Conservation (phyloP, 2,329 filamentous ascomycete species). For the Colletotrichum higginsianum region DNA sequence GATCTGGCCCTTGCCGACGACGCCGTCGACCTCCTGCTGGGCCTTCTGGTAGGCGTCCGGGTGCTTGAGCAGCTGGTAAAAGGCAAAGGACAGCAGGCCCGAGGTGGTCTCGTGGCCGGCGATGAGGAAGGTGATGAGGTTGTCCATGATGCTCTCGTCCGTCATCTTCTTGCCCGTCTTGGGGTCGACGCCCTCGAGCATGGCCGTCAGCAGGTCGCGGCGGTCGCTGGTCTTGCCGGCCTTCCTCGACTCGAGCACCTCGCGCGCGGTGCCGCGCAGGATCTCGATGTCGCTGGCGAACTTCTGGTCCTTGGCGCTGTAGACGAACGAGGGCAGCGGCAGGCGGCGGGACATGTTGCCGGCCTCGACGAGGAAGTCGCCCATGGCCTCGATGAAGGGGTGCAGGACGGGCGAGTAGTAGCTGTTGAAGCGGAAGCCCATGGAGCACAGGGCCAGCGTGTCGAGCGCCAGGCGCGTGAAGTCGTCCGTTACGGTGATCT, state of each 20-base stretch:
- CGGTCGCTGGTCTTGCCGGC: conserved; percentile 50
- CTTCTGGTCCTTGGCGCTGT: conserved; percentile 59
- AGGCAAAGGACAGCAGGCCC: conserved; percentile 75
- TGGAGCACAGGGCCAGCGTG: conserved; percentile 72
- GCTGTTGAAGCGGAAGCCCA: conserved; percentile 73
- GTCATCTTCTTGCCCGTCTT: conserved; percentile 74
- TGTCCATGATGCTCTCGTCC: conserved; percentile 73
- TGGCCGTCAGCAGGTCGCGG: conserved; percentile 77
- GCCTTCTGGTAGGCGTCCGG: conserved; percentile 73
- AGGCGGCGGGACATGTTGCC: conserved; percentile 65
- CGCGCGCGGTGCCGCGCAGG: conserved; percentile 65
- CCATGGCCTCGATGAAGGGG: conserved; percentile 69
- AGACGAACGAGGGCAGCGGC: conserved; percentile 62
- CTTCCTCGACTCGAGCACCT: conserved; percentile 72
- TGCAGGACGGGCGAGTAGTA: conserved; percentile 65
- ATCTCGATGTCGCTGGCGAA: conserved; percentile 66
- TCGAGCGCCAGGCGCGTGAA: conserved; percentile 76
- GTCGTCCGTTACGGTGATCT: conserved; percentile 69
- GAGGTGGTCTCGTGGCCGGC: conserved; percentile 80
- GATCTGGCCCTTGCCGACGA: conserved; percentile 72
- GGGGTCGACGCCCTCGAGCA: conserved; percentile 75
- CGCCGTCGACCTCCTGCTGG: conserved; percentile 77
- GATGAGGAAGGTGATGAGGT: conserved; percentile 79
- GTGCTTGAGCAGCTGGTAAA: conserved; percentile 76
- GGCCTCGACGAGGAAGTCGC: conserved; percentile 68